A percentile compares a stretch with the other conserved stretches of the same genome.
phyloP scores from a whole-genome alignment of 2,329 filamentous ascomycete species.

The Penicillium rolfsii region DNA sequence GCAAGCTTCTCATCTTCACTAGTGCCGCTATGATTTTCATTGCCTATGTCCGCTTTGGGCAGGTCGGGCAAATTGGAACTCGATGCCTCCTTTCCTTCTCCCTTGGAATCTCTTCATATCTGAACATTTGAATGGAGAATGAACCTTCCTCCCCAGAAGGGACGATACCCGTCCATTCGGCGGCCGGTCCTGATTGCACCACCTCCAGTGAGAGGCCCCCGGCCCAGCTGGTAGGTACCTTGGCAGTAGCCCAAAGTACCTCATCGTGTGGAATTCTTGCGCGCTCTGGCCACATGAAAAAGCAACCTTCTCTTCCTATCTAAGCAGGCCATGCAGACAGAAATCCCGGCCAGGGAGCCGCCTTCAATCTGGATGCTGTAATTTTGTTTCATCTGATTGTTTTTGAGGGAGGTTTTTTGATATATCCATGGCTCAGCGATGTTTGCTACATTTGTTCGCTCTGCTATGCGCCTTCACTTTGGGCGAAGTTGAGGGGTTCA shows the following conservation, averaged over 20 bases:
- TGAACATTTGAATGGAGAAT: not conserved
- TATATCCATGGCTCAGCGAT: not conserved
- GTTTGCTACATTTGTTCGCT: not conserved
- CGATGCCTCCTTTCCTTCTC: too few species aligned
- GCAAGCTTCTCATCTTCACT: not conserved
- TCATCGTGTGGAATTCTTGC: not conserved
- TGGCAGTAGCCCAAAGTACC: not conserved
- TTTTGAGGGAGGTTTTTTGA: not conserved
- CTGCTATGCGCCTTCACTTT: not conserved
- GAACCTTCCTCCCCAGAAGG: not conserved
- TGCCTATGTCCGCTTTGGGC: not conserved
- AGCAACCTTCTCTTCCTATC: not conserved
- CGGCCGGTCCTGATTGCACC: not conserved
- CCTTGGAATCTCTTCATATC: not conserved
- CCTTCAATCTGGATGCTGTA: not conserved
- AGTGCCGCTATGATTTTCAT: not conserved
- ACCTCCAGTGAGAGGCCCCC: not conserved
- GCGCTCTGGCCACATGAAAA: not conserved
- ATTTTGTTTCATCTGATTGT: not conserved
- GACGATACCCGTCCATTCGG: slow-evolving; percentile 17
- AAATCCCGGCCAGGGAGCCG: not conserved
- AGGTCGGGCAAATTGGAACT: slow-evolving; percentile 1
- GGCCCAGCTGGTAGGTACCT: not conserved
- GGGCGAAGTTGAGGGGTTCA: not conserved
- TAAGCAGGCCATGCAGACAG: not conserved